Evolutionary conservation across 208 protist species (phyloP), one percentile per base, ranked within the genome.

Genomic region (Novymonas esmeraldas): DNA sequence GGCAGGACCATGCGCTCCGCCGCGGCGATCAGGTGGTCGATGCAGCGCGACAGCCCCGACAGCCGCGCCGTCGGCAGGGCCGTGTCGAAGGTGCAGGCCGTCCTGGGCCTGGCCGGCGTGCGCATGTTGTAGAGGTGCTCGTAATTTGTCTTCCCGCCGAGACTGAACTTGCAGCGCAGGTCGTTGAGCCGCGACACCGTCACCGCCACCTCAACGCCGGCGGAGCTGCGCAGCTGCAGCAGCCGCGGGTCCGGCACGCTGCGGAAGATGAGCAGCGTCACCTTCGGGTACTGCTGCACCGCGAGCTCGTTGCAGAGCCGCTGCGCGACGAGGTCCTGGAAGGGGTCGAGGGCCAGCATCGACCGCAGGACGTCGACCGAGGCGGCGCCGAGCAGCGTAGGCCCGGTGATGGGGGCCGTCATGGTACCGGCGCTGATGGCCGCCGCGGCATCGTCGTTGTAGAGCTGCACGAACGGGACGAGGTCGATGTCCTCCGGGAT

Each of bases 401-500:
- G 59, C 0, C 81, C 76, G 31, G 89, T 85, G 62, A 97, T 94
- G 3, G 92, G 87, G 13, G 87, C 74, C 28, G 82, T 94, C 87
- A 95, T 95, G 54, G 81, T 75, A 18, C 92, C 92, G 41, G 84
- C 50, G 61, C 67, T 76, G 67, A 97, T 90, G 31, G 63, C 59
- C 7, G 76, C 92, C 11, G 71, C 73, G 14, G 92, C 89, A 68
- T 97, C 89, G 65, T 97, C 92, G 73, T 97, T 97, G 81, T 97
- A 97, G 2, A 97, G 84, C 72, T 97, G 92, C 57, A 89, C 92
- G 78, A 97, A 97, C 1, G 92, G 92, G 16, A 95, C 92, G 42
- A 97, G 71, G 67, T 97, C 87, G 11, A 90, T 67, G 59, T 90
- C 81, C 3, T 68, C 60, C 10, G 92, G 87, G 57, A 97, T 81